Evolutionary conservation across 805 yeast species (phyloP), one percentile per base, ranked within the genome.

Genomic region (Candida fluviatilis): DNA sequence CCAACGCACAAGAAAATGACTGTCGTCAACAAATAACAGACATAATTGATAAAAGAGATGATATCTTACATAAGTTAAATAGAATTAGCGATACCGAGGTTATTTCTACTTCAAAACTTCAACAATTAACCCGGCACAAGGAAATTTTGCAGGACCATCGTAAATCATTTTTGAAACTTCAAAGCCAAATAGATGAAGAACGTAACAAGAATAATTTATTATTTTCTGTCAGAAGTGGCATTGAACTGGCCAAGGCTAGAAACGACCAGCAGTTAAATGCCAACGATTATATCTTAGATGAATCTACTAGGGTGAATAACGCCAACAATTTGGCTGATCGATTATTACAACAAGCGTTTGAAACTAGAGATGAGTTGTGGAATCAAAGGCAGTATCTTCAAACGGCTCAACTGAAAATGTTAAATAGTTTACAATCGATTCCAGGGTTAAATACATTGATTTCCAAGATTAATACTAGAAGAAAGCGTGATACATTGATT

Each of bases 401-500:
- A 40, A 76, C 68, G 42, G 84, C 93, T 4, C 85, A 82, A 45
- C 70, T 75, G 40, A 72, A 78, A 41, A 65, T 90, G 39, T 68
- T 79, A 42, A 73, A 73, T 30, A 69, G 85, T 1, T 63, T 89
- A 33, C 77, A 76, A 51, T 66, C 75, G 27, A 74, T 93, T 35
- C 99, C 99, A 0, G 97, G 97, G 1, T 65, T 91, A 33, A 84
- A 82, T 54, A 76, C 77, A 5, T 57, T 91, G 39, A 77, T 91
- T 21, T 66, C 82, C 7, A 84, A 82, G 59, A 90, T 91, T 48
- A 89, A 89, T 58, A 82, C 95, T 3, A 74, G 98, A 52, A 82
- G 90, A 60, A 85, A 82, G 65, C 78, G 96, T 40, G 95, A 93
- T 58, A 82, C 95, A 16, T 57, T 91, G 19, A 83, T 91, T n/a